Evolutionary conservation across 208 protist genomes (phyloP).

Genomic region (Trichomonas vaginalis): DNA sequence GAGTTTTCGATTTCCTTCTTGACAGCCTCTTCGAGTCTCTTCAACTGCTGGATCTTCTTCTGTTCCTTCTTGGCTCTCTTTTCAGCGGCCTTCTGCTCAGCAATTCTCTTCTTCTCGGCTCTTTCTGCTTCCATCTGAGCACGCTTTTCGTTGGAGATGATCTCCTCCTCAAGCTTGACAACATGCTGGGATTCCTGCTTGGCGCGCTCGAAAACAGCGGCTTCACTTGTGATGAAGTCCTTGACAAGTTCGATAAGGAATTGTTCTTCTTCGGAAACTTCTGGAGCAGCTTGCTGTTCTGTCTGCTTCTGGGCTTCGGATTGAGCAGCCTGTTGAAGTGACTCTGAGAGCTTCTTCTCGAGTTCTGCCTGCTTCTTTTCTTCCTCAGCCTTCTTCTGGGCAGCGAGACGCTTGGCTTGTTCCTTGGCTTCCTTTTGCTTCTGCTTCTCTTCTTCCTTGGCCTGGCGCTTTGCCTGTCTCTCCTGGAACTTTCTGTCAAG

Average conservation of each 20-base stretch:
- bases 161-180: neutral
- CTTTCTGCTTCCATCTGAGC: neutral
- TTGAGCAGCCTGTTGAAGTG: neutral
- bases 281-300: neutral
- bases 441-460: neutral
- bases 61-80: neutral
- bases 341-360: neutral
- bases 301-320: neutral
- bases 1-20: neutral
- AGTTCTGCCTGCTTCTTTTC: neutral
- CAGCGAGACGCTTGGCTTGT: neutral
- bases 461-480: neutral
- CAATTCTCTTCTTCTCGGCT: neutral
- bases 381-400: neutral
- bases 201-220: neutral
- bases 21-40: neutral
- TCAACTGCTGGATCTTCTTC: neutral
- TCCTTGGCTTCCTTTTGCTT: neutral
- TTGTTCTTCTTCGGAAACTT: neutral
- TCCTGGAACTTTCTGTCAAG: neutral
- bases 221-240: neutral
- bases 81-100: neutral
- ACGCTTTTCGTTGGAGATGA: neutral
- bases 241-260: neutral
- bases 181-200: neutral